These are phyloP conservation scores for Coemansia guatemalensis DNA, from an alignment of 192 early-diverging fungal genomes.

Conservation along the genomic window DNA sequence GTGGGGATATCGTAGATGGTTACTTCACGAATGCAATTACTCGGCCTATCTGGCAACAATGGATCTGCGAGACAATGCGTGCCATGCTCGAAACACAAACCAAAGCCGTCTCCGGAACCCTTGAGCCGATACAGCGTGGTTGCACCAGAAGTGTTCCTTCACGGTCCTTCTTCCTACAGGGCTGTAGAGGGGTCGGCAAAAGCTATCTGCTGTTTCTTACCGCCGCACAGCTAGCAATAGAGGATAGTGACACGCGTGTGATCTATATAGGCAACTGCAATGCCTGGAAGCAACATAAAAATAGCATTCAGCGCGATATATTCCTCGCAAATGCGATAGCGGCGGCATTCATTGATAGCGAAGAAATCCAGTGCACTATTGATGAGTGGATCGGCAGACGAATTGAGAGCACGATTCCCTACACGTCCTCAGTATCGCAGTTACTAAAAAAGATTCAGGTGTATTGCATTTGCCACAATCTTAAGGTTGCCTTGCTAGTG, in stretches of 20 bases:
- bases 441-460: conserved; percentile 5
- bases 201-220: conserved; percentile 22
- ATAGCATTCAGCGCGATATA: neutral
- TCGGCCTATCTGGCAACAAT: conserved; percentile 3
- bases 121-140: neutral
- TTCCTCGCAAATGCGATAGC: conserved; percentile 20
- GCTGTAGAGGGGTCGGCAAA: conserved; percentile 36
- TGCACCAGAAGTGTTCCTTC: neutral
- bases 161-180: conserved; percentile 12
- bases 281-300: conserved; percentile 4
- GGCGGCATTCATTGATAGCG: conserved; percentile 17
- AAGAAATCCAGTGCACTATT: conserved; percentile 7
- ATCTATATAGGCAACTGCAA: conserved; percentile 23
- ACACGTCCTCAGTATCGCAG: neutral
- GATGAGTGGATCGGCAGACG: conserved; percentile 8
- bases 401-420: neutral
- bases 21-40: conserved; percentile 10
- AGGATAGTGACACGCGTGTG: conserved; percentile 6
- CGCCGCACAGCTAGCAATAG: conserved; percentile 15
- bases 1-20: neutral
- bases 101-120: neutral
- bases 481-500: conserved; percentile 15
- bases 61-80: neutral
- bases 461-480: conserved; percentile 8
- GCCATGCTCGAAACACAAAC: conserved; percentile 5